phyloP scores from a whole-genome alignment of 306 rosid species.

The Malus asiatica region DNA sequence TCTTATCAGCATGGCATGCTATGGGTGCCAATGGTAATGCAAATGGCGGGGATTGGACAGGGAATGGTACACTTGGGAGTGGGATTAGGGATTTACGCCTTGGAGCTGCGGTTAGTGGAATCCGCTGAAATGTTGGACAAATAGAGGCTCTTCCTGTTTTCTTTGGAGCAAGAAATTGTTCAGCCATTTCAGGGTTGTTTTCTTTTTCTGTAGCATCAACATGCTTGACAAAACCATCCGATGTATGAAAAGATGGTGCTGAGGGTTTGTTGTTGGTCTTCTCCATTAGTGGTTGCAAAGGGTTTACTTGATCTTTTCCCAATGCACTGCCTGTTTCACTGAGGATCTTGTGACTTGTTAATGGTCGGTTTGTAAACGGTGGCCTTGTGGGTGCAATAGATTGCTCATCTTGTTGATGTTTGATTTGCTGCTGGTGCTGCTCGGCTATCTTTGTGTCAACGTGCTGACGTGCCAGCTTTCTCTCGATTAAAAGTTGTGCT shows the following conservation, averaged over 20 bases:
- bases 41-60: constrained; percentile 39
- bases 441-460: constrained; percentile 91
- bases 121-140: constrained; percentile 47
- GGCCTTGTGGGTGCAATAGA: constrained; percentile 33
- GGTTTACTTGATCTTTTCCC: constrained; percentile 46
- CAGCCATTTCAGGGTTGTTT: constrained; percentile 67
- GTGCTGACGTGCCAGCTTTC: constrained; percentile 93
- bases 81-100: constrained; percentile 88
- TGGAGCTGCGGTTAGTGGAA: constrained; percentile 44
- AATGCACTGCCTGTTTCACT: constrained; percentile 29
- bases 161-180: constrained; percentile 41
- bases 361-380: constrained; percentile 36
- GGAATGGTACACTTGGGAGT: constrained; percentile 47
- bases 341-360: constrained; percentile 46
- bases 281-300: constrained; percentile 49
- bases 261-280: constrained; percentile 40
- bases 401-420: constrained; percentile 60
- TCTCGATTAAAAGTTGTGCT: constrained; percentile 81
- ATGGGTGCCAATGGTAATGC: constrained; percentile 31
- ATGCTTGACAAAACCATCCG: constrained; percentile 46
- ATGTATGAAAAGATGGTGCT: constrained; percentile 37
- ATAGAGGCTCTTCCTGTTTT: constrained; percentile 72
- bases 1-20: constrained; percentile 32
- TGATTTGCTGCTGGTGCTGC: constrained; percentile 64
- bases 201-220: constrained; percentile 70